These are phyloP conservation scores for Orbilia javanica DNA, from an alignment of 2,329 filamentous ascomycete species.

Conservation along the genomic window DNA sequence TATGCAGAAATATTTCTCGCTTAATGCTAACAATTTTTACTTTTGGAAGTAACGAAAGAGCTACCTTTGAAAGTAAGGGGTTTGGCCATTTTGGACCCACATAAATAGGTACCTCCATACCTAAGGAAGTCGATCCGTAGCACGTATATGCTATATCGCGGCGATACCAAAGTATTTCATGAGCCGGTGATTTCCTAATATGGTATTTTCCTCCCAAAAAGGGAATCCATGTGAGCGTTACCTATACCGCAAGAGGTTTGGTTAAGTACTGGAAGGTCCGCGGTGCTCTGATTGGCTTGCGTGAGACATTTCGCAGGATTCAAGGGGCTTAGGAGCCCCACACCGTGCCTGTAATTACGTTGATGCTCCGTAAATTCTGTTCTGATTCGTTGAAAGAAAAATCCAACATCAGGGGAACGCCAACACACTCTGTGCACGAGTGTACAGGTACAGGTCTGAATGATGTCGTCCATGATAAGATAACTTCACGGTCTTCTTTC, in stretches of 20 bases:
- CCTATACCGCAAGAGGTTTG: conserved; percentile 9
- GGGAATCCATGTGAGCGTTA: background rate
- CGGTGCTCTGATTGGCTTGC: background rate
- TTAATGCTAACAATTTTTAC: no score
- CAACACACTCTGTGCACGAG: conserved; percentile 9
- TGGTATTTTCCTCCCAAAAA: background rate
- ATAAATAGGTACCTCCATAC: no score
- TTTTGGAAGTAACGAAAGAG: no score
- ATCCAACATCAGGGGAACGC: conserved; percentile 8
- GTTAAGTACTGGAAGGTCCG: background rate
- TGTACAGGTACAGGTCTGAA: background rate
- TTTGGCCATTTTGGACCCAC: no score
- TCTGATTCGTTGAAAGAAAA: background rate
- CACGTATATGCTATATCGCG: no score
- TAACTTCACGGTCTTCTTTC: conserved; percentile 7
- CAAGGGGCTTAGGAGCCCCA: background rate
- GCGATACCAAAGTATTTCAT: background rate
- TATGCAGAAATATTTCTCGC: no score
- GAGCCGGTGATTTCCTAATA: background rate
- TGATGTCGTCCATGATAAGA: conserved; percentile 5
- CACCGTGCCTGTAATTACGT: no score
- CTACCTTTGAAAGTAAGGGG: no score
- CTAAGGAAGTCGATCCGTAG: no score
- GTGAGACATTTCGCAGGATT: background rate
- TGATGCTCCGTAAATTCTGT: no score